A percentile compares a stretch with the other conserved stretches of the same genome.
Evolutionary conservation across 2,329 filamentous ascomycete genomes (phyloP).

Genomic region (Teratosphaeria zuluensis): DNA sequence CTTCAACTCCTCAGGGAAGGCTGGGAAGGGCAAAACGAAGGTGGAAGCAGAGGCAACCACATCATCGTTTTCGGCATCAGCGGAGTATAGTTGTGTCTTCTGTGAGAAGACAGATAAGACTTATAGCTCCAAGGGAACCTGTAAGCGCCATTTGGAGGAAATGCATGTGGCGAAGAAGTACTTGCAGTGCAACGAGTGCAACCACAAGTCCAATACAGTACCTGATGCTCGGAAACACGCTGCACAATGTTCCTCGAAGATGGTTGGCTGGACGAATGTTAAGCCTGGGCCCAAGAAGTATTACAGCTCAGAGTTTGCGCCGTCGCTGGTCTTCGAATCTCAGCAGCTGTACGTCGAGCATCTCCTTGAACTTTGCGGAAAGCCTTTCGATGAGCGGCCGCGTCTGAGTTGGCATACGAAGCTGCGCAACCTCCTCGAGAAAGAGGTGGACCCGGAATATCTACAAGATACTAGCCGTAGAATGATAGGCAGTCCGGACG

Average conservation of each 20-base stretch:
- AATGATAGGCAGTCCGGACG: slow-evolving; percentile 1
- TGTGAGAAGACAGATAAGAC: slow-evolving; percentile 3
- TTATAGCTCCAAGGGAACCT: slow-evolving; percentile 10
- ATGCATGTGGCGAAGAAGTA: slow-evolving; percentile 9
- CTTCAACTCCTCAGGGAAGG: neutral
- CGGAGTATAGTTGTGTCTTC: slow-evolving; percentile 8
- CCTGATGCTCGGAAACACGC: slow-evolving; percentile 10
- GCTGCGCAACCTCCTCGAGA: slow-evolving; percentile 6
- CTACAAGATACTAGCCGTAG: slow-evolving; percentile 1
- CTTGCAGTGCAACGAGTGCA: slow-evolving; percentile 7
- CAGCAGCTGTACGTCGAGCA: slow-evolving; percentile 7
- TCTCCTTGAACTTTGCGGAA: slow-evolving; percentile 6
- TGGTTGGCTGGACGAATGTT: slow-evolving; percentile 1
- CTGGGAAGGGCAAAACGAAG: neutral
- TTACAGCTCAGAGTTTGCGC: slow-evolving; percentile 9
- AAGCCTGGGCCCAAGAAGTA: slow-evolving; percentile 4
- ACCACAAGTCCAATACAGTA: slow-evolving; percentile 2
- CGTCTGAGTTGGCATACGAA: slow-evolving; percentile 4
- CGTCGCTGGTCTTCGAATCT: slow-evolving; percentile 2
- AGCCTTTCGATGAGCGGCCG: neutral
- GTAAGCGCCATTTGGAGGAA: slow-evolving; percentile 11
- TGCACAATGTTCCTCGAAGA: slow-evolving; percentile 1
- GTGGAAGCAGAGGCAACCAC: neutral
- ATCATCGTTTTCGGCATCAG: neutral
- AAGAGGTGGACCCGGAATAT: neutral